Evolutionary conservation across 495 filamentous ascomycete genomes (phyloP).

Genomic region (Daldinia bambusicola): DNA sequence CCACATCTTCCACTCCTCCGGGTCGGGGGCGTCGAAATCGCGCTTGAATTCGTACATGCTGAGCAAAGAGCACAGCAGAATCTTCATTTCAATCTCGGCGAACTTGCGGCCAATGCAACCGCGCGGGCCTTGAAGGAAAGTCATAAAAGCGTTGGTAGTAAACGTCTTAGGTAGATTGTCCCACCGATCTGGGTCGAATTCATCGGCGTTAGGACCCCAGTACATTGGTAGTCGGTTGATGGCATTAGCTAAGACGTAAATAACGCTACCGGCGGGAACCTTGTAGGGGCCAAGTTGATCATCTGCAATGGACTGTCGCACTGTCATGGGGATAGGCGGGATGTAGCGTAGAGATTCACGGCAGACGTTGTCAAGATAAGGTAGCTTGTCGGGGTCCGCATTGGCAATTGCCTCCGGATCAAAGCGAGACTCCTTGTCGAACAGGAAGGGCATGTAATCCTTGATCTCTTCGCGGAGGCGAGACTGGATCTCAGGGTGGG

Average conservation of each 20-base stretch:
- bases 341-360: constrained; percentile 61
- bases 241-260: constrained; percentile 51
- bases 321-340: constrained; percentile 57
- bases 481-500: constrained; percentile 49
- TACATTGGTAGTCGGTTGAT: constrained; percentile 53
- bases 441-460: constrained; percentile 56
- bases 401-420: constrained; percentile 21
- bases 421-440: constrained; percentile 34
- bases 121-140: constrained; percentile 53
- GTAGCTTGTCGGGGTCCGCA: constrained; percentile 47
- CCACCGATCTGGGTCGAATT: constrained; percentile 56
- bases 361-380: constrained; percentile 59
- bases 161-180: constrained; percentile 47
- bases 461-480: constrained; percentile 51
- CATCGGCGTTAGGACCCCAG: constrained; percentile 52
- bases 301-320: constrained; percentile 48
- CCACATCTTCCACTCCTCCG: constrained; percentile 66
- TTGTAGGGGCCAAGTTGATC: constrained; percentile 45
- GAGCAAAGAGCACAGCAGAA: constrained; percentile 50
- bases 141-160: constrained; percentile 52
- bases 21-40: constrained; percentile 54
- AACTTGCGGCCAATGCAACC: constrained; percentile 56
- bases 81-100: constrained; percentile 56
- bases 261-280: constrained; percentile 47
- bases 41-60: constrained; percentile 52